A percentile compares a stretch with the other conserved stretches of the same genome.
Evolutionary conservation across 192 early-diverging fungal species (phyloP).

Genomic region (Diversispora epigaea): DNA sequence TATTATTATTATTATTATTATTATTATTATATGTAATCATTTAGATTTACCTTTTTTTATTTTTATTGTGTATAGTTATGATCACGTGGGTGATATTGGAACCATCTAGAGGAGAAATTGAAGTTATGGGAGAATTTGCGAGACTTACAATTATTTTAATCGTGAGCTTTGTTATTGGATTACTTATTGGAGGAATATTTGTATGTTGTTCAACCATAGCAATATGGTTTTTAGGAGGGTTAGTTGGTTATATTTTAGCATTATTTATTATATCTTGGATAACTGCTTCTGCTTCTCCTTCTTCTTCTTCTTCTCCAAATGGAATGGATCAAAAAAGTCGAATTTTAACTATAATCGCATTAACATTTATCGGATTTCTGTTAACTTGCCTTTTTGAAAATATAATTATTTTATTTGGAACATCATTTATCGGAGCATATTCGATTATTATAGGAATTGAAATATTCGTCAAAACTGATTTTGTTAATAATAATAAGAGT

Average conservation of each 20-base stretch:
- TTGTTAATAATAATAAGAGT: conserved; percentile 32
- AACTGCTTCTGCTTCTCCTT: conserved; percentile 58
- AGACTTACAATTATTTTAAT: conserved; percentile 54
- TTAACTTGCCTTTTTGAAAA: conserved; percentile 65
- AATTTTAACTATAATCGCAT: conserved; percentile 66
- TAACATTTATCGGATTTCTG: conserved; percentile 61
- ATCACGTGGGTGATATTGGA: not conserved
- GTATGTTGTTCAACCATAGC: conserved; percentile 72
- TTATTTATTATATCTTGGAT: conserved; percentile 69
- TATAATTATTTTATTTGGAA: conserved; percentile 66
- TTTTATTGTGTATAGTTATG: too few species aligned
- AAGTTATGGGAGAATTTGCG: conserved; percentile 38
- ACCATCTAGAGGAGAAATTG: conserved; percentile 42
- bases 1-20: too few species aligned
- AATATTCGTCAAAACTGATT: conserved; percentile 76
- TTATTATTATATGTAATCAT: too few species aligned
- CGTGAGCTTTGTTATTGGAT: conserved; percentile 60
- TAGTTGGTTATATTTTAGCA: conserved; percentile 74
- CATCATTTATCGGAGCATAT: conserved; percentile 79
- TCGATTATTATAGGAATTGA: conserved; percentile 79
- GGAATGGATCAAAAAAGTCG: conserved; percentile 42
- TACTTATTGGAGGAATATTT: conserved; percentile 64
- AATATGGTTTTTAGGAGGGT: conserved; percentile 71
- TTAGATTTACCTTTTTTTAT: too few species aligned
- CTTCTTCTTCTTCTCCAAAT: conserved; percentile 34